Percentiles rank a stretch among this genome's conserved stretches.
These are phyloP conservation scores for Hirsutella minnesotensis DNA, from an alignment of 2,329 filamentous ascomycete genomes.

Conservation along the genomic window DNA sequence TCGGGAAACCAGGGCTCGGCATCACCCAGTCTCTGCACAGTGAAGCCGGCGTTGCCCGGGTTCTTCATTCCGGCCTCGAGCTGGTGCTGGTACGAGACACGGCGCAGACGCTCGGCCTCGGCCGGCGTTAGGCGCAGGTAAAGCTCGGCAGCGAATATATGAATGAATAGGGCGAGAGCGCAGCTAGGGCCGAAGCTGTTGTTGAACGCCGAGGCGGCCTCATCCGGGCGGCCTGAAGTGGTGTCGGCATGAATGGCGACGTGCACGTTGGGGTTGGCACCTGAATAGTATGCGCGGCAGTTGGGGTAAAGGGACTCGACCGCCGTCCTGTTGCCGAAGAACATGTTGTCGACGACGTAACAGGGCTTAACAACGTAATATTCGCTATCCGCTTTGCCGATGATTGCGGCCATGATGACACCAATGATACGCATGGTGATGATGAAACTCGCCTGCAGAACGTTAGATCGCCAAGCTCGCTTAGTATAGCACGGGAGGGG, in stretches of 20 bases:
- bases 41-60: slow-evolving; percentile 35
- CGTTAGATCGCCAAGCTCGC: not conserved
- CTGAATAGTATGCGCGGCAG: slow-evolving; percentile 5
- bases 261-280: slow-evolving; percentile 7
- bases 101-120: slow-evolving; percentile 39
- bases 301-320: not conserved
- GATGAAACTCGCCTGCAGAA: not conserved
- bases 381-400: not conserved
- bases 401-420: not conserved
- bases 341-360: not conserved
- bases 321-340: not conserved
- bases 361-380: not conserved
- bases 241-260: slow-evolving; percentile 11
- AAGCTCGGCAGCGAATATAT: slow-evolving; percentile 22
- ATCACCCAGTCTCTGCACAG: slow-evolving; percentile 19
- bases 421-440: not conserved
- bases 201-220: slow-evolving; percentile 21
- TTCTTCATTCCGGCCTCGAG: slow-evolving; percentile 37
- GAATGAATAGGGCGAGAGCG: slow-evolving; percentile 39
- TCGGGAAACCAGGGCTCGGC: slow-evolving; percentile 6
- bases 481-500: too few species aligned
- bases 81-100: slow-evolving; percentile 44
- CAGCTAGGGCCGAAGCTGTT: slow-evolving; percentile 26
- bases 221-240: slow-evolving; percentile 10
- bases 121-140: slow-evolving; percentile 39